Evolutionary conservation across 2,329 filamentous ascomycete species (phyloP), one percentile per base, ranked within the genome.

Genomic region (Botrytis paeoniae): DNA sequence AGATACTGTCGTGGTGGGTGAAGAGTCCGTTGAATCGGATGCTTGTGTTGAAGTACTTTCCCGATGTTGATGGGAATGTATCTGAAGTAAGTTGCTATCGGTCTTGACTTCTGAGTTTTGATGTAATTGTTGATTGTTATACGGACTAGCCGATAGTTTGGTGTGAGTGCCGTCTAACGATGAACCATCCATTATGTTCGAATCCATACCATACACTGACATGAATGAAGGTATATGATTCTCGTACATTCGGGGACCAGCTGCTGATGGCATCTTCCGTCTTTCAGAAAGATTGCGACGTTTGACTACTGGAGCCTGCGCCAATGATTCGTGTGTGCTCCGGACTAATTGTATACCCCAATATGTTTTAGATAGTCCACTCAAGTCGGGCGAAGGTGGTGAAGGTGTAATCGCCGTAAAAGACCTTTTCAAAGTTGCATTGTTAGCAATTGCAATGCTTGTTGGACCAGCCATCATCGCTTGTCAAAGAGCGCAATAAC

Each of bases 1-100:
- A 9, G 94, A 97, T 68, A 96, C 89, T 3, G 95, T 97, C 5
- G 95, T 98, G 12, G 95, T 98, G 1, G 96, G 96, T 14, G 95
- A 98, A 35, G 95, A 97, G 80, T 97, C 95, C 60, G 93, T 93
- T 1, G 96, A 98, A 76, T 93, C 93, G 25, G 92, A 93, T 71
- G 87, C 87, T 75, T 92, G 91, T 4, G 92, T 93, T 12, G 91
- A 95, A n/a, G 89, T 91, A 83, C 92, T 94, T 80, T 93, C 89
- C 80, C 90, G 87, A 81, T 93, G 92, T 79, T 91, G 89, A 82
- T 94, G 92, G 37, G 77, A 76, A 57, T 79, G 78, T 66, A 78
- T 74, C 69, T 76, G 77, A 68, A 76, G 73, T 54, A 78, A 78
- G 41, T 73, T 69, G 39, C 32, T 74, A n/a, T 72, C 51, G 39